Evolutionary conservation across 768 basidiomycete genomes (phyloP).

Genomic region (Tylopilus cervinicoccineus): DNA sequence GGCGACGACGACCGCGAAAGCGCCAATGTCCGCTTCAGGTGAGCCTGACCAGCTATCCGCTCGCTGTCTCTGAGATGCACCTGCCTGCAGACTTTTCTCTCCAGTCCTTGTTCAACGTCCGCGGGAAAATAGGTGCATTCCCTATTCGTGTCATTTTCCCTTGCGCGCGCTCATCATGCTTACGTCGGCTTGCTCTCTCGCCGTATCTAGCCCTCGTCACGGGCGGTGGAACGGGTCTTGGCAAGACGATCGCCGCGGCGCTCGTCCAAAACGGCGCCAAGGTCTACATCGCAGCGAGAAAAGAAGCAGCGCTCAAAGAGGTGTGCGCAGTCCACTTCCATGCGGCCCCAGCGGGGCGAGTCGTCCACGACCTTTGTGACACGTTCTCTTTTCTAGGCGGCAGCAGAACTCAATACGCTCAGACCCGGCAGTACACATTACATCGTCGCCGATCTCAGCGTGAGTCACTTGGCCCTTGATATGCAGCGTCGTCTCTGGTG

Average conservation of each 20-base stretch:
- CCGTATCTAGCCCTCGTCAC: slow-evolving; percentile 67
- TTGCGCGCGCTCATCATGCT: not conserved
- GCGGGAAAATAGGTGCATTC: slow-evolving; percentile 58
- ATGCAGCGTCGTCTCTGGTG: not conserved
- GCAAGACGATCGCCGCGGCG: slow-evolving; percentile 78
- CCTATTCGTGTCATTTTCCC: slow-evolving; percentile 9
- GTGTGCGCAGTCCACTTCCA: slow-evolving; percentile 57
- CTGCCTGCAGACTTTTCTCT: slow-evolving; percentile 44
- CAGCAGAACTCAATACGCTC: slow-evolving; percentile 55
- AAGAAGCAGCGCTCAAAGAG: slow-evolving; percentile 73
- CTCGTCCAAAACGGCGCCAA: slow-evolving; percentile 83
- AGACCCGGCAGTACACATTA: slow-evolving; percentile 65
- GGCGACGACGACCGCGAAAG: not conserved
- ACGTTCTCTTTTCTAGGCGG: slow-evolving; percentile 33
- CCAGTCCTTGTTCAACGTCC: slow-evolving; percentile 57
- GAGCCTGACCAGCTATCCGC: not conserved
- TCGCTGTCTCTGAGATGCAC: not conserved
- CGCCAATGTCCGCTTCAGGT: slow-evolving; percentile 17
- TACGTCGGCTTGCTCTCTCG: not conserved
- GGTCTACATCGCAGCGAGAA: slow-evolving; percentile 87
- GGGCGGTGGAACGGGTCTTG: slow-evolving; percentile 81
- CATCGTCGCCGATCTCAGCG: slow-evolving; percentile 69
- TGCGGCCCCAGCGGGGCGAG: slow-evolving; percentile 24
- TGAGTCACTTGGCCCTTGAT: slow-evolving; percentile 35
- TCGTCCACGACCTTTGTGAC: slow-evolving; percentile 21